Percentiles rank a stretch among this genome's conserved stretches.
Conservation (phyloP, 371 early-diverging fungal genomes). For the Apophysomyces trapeziformis region DNA sequence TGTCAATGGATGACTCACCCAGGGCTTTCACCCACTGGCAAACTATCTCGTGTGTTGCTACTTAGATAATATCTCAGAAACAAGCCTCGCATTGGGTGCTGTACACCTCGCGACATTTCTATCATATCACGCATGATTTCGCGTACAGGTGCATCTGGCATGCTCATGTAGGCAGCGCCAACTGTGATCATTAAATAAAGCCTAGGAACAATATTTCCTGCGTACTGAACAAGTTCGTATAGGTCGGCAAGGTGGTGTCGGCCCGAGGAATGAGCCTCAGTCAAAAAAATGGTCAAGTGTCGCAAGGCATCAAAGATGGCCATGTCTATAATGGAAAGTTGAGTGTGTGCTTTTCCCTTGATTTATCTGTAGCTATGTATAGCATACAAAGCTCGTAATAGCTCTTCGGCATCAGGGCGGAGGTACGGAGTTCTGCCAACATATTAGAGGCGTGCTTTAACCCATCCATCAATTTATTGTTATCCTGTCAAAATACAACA, state of each 20-base stretch:
- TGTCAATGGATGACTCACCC: constrained; percentile 38
- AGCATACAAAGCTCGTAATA: constrained; percentile 92
- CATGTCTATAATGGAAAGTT: constrained; percentile 65
- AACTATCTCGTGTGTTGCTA: constrained; percentile 88
- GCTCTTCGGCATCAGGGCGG: constrained; percentile 88
- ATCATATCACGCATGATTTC: constrained; percentile 96
- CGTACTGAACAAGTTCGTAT: constrained; percentile 96
- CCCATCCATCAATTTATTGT: constrained; percentile 89
- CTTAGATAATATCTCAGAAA: constrained; percentile 92
- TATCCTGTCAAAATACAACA: constrained; percentile 56
- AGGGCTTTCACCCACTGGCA: constrained; percentile 63
- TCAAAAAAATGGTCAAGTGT: constrained; percentile 81
- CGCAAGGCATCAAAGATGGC: constrained; percentile 93
- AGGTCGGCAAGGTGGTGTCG: constrained; percentile 91
- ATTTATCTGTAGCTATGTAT: constrained; percentile 22
- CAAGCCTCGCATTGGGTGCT: constrained; percentile 95
- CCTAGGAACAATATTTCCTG: constrained; percentile 93
- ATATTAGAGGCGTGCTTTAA: constrained; percentile 93
- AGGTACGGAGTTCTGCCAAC: constrained; percentile 91
- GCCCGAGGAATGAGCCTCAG: constrained; percentile 79
- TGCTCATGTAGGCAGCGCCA: constrained; percentile 90
- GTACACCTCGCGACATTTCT: constrained; percentile 97
- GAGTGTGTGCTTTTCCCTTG: not conserved
- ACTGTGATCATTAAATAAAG: constrained; percentile 97
- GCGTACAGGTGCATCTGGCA: constrained; percentile 82